A percentile compares a stretch with the other conserved stretches of the same genome.
These are phyloP conservation scores for Luffa aegyptiaca DNA, from an alignment of 306 rosid genomes.

Conservation along the genomic window DNA sequence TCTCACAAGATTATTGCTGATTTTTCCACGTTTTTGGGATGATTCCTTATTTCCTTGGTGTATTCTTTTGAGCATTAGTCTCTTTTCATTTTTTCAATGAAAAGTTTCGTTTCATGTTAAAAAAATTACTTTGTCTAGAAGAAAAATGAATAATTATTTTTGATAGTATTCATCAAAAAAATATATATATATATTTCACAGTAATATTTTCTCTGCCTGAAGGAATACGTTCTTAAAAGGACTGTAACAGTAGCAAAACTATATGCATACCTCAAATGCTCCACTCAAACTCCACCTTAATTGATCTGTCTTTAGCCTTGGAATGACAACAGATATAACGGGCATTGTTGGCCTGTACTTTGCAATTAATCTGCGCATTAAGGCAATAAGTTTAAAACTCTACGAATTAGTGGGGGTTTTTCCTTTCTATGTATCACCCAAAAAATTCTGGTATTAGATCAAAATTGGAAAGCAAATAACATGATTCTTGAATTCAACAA, in stretches of 20 bases:
- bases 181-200: not conserved
- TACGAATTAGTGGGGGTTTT: not conserved
- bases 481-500: not conserved
- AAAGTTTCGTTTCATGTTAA: too few relatives aligned
- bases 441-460: not conserved
- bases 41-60: too few relatives aligned
- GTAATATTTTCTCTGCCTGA: not conserved
- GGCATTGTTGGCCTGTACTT: conserved; percentile 98
- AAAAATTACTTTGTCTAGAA: not conserved
- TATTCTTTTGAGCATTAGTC: too few relatives aligned
- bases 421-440: not conserved
- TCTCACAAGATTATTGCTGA: too few relatives aligned
- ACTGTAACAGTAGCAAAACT: not conserved
- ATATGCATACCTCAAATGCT: conserved; percentile 58
- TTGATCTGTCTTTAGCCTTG: conserved; percentile 70
- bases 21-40: too few relatives aligned
- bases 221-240: not conserved
- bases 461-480: not conserved
- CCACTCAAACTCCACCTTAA: conserved; percentile 78
- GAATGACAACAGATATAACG: conserved; percentile 81
- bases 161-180: not conserved
- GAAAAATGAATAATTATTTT: not conserved
- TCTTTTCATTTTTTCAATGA: too few relatives aligned
- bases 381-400: not conserved
- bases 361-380: conserved; percentile 63